These are phyloP conservation scores for Chlorella variabilis DNA, from an alignment of 163 green algal species.

Conservation along the genomic window DNA sequence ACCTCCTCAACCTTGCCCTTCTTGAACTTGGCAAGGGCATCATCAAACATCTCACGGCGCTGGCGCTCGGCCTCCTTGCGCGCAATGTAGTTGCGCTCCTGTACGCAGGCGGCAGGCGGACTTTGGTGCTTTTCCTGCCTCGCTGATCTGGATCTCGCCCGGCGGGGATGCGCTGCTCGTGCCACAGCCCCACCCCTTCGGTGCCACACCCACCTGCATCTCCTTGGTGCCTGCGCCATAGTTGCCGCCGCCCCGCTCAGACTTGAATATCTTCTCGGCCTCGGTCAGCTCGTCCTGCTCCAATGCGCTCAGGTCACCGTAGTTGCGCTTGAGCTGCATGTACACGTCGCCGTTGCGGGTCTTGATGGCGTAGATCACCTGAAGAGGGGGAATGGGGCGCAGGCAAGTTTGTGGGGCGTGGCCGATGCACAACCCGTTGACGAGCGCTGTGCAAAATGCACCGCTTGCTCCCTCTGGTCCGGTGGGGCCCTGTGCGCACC, in stretches of 20 bases:
- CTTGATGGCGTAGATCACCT: slow-evolving; percentile 97
- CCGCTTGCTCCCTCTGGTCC: no score
- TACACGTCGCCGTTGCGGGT: slow-evolving; percentile 93
- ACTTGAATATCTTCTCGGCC: slow-evolving; percentile 67
- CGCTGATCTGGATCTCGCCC: no score
- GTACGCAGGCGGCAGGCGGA: neutral
- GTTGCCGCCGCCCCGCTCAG: slow-evolving; percentile 91
- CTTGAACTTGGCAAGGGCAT: slow-evolving; percentile 86
- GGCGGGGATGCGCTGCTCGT: no score
- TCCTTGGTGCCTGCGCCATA: slow-evolving; percentile 95
- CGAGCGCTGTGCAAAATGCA: neutral
- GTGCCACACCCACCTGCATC: slow-evolving; percentile 70
- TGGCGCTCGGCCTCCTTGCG: slow-evolving; percentile 87
- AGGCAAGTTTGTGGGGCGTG: neutral
- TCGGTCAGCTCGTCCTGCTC: slow-evolving; percentile 70
- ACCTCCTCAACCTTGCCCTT: slow-evolving; percentile 74
- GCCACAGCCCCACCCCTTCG: neutral
- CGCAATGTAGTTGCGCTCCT: slow-evolving; percentile 87
- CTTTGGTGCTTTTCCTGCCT: neutral
- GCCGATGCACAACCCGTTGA: no score
- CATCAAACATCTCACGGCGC: slow-evolving; percentile 90
- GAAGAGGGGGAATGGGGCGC: neutral
- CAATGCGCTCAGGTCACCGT: slow-evolving; percentile 85
- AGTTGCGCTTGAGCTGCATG: slow-evolving; percentile 88
- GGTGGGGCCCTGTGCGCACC: slow-evolving; percentile 18